phyloP scores from a whole-genome alignment of 805 yeast species.

The Lipomyces lipofer region DNA sequence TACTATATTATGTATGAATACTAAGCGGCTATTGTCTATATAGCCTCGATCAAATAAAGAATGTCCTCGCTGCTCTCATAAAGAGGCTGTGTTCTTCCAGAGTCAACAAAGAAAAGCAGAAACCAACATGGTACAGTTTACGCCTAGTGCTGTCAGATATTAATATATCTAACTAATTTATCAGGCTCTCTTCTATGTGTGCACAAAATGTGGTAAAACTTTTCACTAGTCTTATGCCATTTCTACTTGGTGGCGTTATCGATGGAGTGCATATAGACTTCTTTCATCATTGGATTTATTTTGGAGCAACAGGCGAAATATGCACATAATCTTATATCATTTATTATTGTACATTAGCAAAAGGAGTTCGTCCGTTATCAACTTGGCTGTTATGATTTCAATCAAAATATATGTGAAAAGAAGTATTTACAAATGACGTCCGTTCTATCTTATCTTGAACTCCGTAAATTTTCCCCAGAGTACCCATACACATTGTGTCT shows the following conservation, averaged over 20 bases:
- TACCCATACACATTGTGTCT: no score
- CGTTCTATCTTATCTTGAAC: no score
- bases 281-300: background rate
- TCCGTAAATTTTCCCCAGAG: no score
- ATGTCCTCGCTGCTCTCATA: conserved; percentile 85
- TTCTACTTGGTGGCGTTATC: background rate
- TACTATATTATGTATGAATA: background rate
- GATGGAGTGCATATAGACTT: conserved; percentile 1
- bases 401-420: no score
- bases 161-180: background rate
- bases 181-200: conserved; percentile 73
- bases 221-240: conserved; percentile 39
- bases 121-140: conserved; percentile 67
- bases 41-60: conserved; percentile 89
- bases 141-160: background rate
- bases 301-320: background rate
- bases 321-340: background rate
- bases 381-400: no score
- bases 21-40: background rate
- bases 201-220: conserved; percentile 80
- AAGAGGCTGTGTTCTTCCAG: conserved; percentile 95
- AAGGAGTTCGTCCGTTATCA: no score
- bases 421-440: no score
- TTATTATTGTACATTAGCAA: conserved; percentile 7
- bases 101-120: conserved; percentile 93